Percentiles rank a stretch among this genome's conserved stretches.
phyloP scores from a whole-genome alignment of 2,329 filamentous ascomycete genomes.

The Fusarium ambrosium region DNA sequence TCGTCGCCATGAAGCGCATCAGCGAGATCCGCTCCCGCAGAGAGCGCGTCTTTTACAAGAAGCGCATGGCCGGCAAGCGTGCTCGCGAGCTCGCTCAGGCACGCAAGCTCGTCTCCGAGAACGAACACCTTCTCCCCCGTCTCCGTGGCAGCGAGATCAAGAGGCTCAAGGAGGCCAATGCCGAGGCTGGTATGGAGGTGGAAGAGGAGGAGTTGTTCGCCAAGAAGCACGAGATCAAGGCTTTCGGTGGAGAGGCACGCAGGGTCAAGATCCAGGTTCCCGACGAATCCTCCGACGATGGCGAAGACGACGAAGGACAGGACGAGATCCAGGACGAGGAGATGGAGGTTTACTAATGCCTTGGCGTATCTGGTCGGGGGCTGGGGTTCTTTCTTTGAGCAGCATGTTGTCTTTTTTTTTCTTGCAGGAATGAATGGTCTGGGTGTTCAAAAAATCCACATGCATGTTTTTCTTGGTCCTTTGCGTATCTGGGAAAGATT shows the following conservation, averaged over 20 bases:
- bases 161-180: neutral
- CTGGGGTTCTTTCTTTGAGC: constrained; percentile 1
- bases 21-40: constrained; percentile 85
- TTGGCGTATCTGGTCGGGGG: neutral
- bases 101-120: constrained; percentile 89
- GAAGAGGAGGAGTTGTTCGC: neutral
- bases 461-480: neutral
- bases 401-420: neutral
- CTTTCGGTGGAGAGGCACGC: neutral
- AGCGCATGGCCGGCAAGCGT: constrained; percentile 91
- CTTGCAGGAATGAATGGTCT: neutral
- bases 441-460: neutral
- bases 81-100: constrained; percentile 83
- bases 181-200: neutral
- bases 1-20: constrained; percentile 93
- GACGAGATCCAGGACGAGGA: neutral
- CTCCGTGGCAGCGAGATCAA: constrained; percentile 71
- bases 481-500: constrained; percentile 1
- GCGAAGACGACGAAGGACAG: neutral
- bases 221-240: constrained; percentile 2
- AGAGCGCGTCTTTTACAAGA: constrained; percentile 94
- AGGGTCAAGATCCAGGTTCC: constrained; percentile 1
- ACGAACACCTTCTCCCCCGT: constrained; percentile 90
- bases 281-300: neutral
- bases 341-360: neutral